Base-by-base conservation (phyloP, 2,329 filamentous ascomycete genomes). In the Trichoderma guizhouense region DNA sequence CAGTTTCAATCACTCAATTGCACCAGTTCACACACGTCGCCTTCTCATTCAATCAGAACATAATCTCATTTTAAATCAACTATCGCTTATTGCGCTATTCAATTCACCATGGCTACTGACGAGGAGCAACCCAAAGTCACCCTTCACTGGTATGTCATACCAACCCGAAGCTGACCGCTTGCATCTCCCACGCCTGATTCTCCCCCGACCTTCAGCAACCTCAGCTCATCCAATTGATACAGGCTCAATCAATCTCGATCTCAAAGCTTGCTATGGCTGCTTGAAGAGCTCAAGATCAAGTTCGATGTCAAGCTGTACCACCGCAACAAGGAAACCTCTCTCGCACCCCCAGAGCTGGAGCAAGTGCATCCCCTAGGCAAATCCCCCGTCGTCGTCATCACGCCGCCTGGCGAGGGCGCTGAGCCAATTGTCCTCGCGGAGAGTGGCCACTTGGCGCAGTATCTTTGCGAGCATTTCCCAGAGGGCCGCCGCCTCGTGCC, bases 181-280 rank as follows among this genome's bases (percentile, higher is more conserved):
- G 24, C 26, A 61, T 28, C 36, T 47, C 39, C 34, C 3, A 47
- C 34, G 26, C 30, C 53, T 61, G 32, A 58, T 32, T 24, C 26
- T 30, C 15, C 39, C 18, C 28, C 24, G 6, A n/a, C 21, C 14
- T 24, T 32, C 18, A 53, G 11, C 30, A 30, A 18, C 30, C 32
- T 39, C 11, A 61, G n/a, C 64, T 39, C 34, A 39, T 28, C 3
- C 34, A 39, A 26, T 58, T 47, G 12, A 18, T 28, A 14, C 18
- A 97, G 94, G 94, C 91, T 97, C 73, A 89, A 95, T 76, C 86
- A 92, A 76, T 97, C 94, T 71, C 92, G 94, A 76, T 90, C 93
- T 14, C 93, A 97, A 81, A 90, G 93, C 74, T 92, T 95, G 72
- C 84, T 96, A 58, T 97, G 93, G 93, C 90, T 97, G 7, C 88